Base-by-base conservation (phyloP, 176 grass and related monocot species). In the Bolboschoenus planiculmis region DNA sequence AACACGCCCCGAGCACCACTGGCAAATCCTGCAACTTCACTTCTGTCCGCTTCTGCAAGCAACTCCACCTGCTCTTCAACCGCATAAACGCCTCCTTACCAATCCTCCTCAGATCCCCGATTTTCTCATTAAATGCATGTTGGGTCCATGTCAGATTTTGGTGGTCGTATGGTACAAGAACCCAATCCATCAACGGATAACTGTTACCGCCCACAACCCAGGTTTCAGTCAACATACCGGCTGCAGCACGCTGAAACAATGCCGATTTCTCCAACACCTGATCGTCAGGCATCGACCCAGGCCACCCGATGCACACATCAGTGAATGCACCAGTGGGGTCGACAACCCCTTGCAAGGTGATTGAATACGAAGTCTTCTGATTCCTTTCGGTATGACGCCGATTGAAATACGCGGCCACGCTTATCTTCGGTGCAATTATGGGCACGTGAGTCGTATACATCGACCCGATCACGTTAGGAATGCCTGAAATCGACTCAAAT, bases 401-500 rank as follows among this genome's bases (percentile, higher is more conserved):
- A 85, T 97, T 97, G 95, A 97, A 97, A 87, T 93, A 97, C 15
- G 88, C 90, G 4, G 95, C 87, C 15, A 97, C 95, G 20, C 85
- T 91, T 68, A 97, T 93, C 74, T 97, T 97, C 63, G 95, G 95
- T 27, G 95, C 95, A 84, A 97, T 97, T 87, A 97, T 97, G 44
- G 95, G 95, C 81, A 97, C 91, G 63, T 94, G 95, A 2, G 95
- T 97, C 35, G 95, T 97, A 71, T 97, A 97, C 92, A 97, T 92
- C 78, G 90, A 91, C 35, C 95, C 95, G 35, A 94, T 78, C 11
- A 92, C 85, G 36, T 81, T 73, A 0, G 83, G 90, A 0, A 97
- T 85, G 0, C 92, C 90, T 10, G 86, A 93, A 16, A 33, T 24
- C 0, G 78, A 43, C 85, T 94, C 85, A 87, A 94, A 97, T 8